phyloP scores from a whole-genome alignment of 2,329 filamentous ascomycete species.

The Volutella citrinella region DNA sequence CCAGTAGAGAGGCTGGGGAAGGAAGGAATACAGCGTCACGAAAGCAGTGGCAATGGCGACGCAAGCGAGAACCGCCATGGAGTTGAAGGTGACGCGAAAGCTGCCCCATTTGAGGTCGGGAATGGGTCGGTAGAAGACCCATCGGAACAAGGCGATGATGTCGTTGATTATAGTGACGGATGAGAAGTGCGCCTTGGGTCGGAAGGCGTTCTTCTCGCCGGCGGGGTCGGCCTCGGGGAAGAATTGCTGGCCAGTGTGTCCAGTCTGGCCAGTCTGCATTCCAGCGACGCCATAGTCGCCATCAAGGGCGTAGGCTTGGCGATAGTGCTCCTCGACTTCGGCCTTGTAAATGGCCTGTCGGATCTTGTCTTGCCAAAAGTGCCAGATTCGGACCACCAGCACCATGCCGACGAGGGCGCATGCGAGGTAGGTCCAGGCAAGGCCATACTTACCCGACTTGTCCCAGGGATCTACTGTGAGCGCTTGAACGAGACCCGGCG shows the following conservation, averaged over 20 bases:
- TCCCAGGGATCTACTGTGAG: slow-evolving; percentile 73
- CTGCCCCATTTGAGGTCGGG: slow-evolving; percentile 69
- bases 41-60: slow-evolving; percentile 68
- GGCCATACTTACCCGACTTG: slow-evolving; percentile 78
- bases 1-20: slow-evolving; percentile 88
- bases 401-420: slow-evolving; percentile 67
- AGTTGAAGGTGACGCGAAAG: slow-evolving; percentile 75
- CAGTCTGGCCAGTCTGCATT: slow-evolving; percentile 48
- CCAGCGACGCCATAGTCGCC: slow-evolving; percentile 44
- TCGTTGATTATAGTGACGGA: slow-evolving; percentile 75
- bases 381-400: slow-evolving; percentile 71
- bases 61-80: slow-evolving; percentile 67
- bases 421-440: slow-evolving; percentile 87
- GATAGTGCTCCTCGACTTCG: slow-evolving; percentile 66
- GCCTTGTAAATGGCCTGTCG: slow-evolving; percentile 86
- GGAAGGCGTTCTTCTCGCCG: slow-evolving; percentile 54
- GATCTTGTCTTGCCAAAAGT: slow-evolving; percentile 92
- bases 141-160: slow-evolving; percentile 77
- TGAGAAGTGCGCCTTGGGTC: slow-evolving; percentile 70
- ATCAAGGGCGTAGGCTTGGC: slow-evolving; percentile 48
- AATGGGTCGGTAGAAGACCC: slow-evolving; percentile 84
- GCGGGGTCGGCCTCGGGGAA: slow-evolving; percentile 65
- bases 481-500: slow-evolving; percentile 60
- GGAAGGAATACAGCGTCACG: slow-evolving; percentile 76
- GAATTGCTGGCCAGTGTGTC: slow-evolving; percentile 65